Evolutionary conservation across 306 rosid genomes (phyloP).

Genomic region (Cicer yamashitae): DNA sequence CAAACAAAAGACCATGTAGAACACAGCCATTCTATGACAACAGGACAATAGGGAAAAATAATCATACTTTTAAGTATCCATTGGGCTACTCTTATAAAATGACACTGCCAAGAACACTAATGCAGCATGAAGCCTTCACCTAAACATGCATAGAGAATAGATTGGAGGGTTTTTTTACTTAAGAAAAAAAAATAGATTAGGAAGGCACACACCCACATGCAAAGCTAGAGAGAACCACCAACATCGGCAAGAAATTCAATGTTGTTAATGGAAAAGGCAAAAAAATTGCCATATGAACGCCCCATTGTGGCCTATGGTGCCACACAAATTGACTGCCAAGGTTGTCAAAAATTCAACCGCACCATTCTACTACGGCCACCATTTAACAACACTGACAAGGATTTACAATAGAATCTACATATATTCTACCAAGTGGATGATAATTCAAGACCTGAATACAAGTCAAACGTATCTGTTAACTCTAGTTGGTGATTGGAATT

Average conservation of each 20-base stretch:
- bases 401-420: too few species aligned
- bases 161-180: not conserved
- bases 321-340: too few species aligned
- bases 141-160: not conserved
- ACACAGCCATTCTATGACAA: not conserved
- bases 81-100: not conserved
- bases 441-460: not conserved
- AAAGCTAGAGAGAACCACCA: conserved; percentile 13
- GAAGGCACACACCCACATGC: not conserved
- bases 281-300: too few species aligned
- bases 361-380: too few species aligned
- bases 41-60: not conserved
- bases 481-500: not conserved
- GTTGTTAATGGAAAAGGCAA: too few species aligned
- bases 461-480: not conserved
- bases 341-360: too few species aligned
- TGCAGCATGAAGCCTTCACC: conserved; percentile 5
- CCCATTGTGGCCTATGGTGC: too few species aligned
- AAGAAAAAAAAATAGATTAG: not conserved
- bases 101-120: conserved; percentile 20
- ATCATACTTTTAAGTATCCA: not conserved
- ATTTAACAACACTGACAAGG: too few species aligned
- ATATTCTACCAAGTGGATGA: not conserved
- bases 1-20: not conserved
- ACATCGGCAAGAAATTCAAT: not conserved